phyloP scores from a whole-genome alignment of 2,329 filamentous ascomycete species.

The Aspergillus sp. region DNA sequence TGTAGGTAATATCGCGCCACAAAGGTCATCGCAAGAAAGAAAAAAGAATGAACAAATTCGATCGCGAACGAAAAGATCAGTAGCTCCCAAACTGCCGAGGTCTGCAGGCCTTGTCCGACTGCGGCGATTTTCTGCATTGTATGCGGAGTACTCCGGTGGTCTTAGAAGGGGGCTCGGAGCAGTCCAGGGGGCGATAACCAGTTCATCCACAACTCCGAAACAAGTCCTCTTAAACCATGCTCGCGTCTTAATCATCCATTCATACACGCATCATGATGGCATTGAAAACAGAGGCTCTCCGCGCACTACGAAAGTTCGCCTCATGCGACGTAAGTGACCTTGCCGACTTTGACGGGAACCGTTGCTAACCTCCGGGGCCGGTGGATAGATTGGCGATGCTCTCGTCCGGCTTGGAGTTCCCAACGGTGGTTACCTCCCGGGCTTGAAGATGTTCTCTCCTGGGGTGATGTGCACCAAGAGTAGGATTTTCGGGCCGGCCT shows the following conservation, averaged over 20 bases:
- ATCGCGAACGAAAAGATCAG: not conserved
- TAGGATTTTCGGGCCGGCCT: slow-evolving; percentile 32
- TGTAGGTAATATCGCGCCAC: not conserved
- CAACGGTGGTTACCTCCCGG: slow-evolving; percentile 36
- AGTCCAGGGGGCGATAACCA: not conserved
- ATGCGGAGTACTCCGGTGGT: not conserved
- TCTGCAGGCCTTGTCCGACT: not conserved
- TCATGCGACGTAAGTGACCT: slow-evolving; percentile 9
- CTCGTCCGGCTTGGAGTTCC: slow-evolving; percentile 34
- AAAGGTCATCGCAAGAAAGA: not conserved
- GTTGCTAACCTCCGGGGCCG: not conserved
- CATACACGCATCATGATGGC: slow-evolving; percentile 6
- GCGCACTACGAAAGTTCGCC: slow-evolving; percentile 6
- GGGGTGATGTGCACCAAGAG: slow-evolving; percentile 15
- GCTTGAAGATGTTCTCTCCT: slow-evolving; percentile 33
- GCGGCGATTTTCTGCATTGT: not conserved
- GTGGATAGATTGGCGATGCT: slow-evolving; percentile 34
- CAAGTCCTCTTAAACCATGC: not conserved
- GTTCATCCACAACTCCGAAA: not conserved
- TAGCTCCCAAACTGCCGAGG: not conserved
- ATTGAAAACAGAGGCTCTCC: slow-evolving; percentile 14
- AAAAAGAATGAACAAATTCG: not conserved
- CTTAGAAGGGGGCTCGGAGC: not conserved
- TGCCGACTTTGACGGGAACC: not conserved
- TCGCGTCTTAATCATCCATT: not conserved